phyloP scores from a whole-genome alignment of 306 rosid genomes.

The Adenanthera pavonina region DNA sequence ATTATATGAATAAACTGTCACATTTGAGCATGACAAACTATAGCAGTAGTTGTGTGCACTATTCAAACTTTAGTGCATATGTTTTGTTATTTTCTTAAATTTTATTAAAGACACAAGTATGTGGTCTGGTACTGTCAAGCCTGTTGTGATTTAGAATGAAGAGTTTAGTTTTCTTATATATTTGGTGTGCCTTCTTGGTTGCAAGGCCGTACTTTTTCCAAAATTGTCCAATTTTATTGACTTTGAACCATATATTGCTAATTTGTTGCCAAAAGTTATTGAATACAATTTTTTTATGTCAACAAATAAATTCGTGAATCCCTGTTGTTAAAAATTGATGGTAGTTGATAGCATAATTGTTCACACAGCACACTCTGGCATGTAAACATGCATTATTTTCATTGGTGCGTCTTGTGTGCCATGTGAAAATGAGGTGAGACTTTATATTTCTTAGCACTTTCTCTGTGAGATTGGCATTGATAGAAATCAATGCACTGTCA shows the following conservation, averaged over 20 bases:
- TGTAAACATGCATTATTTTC: not conserved
- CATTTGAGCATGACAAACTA: not conserved
- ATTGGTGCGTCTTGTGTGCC: not conserved
- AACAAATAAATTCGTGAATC: not conserved
- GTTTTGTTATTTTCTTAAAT: not conserved
- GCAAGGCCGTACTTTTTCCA: not conserved
- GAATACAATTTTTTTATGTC: not conserved
- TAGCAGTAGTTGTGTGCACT: not conserved
- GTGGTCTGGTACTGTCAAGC: not conserved
- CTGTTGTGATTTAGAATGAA: not conserved
- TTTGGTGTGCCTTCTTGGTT: not conserved
- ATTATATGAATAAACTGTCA: slow-evolving; percentile 26
- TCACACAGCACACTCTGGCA: not conserved
- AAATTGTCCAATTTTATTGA: not conserved
- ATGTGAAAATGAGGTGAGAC: not conserved
- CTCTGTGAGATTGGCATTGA: not conserved
- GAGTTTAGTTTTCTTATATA: not conserved
- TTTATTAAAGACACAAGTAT: not conserved
- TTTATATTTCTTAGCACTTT: not conserved
- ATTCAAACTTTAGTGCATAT: not conserved
- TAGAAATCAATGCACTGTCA: not conserved
- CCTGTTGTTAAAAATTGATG: not conserved
- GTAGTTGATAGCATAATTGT: not conserved
- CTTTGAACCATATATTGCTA: not conserved
- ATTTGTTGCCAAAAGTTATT: not conserved